Conservation (phyloP, 2,329 filamentous ascomycete genomes). For the Nigrospora osmanthi region DNA sequence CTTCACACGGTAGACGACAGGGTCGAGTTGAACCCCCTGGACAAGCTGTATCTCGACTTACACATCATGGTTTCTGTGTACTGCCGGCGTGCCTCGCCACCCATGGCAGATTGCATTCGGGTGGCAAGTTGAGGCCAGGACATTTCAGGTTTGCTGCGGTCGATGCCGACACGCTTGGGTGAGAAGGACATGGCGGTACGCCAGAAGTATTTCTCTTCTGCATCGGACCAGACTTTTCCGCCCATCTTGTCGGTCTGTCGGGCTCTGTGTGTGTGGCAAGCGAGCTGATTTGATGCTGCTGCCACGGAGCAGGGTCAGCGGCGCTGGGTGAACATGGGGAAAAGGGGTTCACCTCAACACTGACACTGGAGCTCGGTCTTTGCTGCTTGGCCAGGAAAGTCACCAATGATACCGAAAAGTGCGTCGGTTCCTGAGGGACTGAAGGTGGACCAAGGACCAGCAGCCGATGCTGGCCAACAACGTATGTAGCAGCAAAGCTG, state of each 20-base stretch:
- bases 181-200: constrained; percentile 27
- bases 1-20: too few relatives aligned
- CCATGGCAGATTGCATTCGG: constrained; percentile 29
- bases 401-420: too few relatives aligned
- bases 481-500: too few relatives aligned
- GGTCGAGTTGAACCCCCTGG: neutral
- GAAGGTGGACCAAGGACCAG: too few relatives aligned
- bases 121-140: constrained; percentile 28
- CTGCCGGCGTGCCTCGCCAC: constrained; percentile 22
- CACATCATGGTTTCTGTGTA: constrained; percentile 33
- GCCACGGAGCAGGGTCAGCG: too few relatives aligned
- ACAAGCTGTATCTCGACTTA: constrained; percentile 17
- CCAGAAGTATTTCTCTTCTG: constrained; percentile 45
- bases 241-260: constrained; percentile 29
- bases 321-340: too few relatives aligned
- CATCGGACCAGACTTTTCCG: constrained; percentile 39
- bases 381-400: too few relatives aligned
- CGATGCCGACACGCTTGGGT: constrained; percentile 18
- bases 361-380: too few relatives aligned
- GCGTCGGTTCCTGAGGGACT: too few relatives aligned
- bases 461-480: too few relatives aligned
- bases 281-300: too few relatives aligned
- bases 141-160: constrained; percentile 15
- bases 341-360: too few relatives aligned
- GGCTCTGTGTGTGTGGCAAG: neutral